Conservation (phyloP, 441 rosid species). For the Brassica hybrid region DNA sequence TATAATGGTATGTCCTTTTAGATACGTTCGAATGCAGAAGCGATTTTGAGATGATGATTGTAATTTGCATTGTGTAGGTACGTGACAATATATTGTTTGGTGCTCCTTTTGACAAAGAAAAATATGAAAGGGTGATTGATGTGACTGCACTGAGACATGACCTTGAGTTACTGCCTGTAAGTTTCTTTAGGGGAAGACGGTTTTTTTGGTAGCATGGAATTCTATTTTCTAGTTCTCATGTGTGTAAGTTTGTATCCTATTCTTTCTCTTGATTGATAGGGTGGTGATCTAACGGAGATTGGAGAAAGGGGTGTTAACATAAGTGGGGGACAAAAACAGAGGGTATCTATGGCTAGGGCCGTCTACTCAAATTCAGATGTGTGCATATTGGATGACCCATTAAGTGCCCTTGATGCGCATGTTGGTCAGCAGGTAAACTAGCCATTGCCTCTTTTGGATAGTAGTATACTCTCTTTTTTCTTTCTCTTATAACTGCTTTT, state of each 20-base stretch:
- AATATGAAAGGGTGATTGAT: conserved; percentile 81
- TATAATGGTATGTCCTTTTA: neutral
- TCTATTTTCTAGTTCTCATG: conserved; percentile 12
- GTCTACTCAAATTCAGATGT: conserved; percentile 88
- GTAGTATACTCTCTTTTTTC: no score
- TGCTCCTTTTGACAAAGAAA: conserved; percentile 64
- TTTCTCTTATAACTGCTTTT: neutral
- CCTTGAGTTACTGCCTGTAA: conserved; percentile 90
- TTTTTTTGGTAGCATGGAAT: conserved; percentile 5
- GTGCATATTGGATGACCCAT: conserved; percentile 89
- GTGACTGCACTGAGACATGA: conserved; percentile 89
- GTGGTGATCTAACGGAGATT: conserved; percentile 95
- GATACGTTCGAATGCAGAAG: neutral
- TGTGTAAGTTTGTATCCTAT: conserved; percentile 30
- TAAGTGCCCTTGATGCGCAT: conserved; percentile 96
- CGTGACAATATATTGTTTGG: conserved; percentile 92
- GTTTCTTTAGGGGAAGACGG: conserved; percentile 36
- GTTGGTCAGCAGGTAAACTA: conserved; percentile 98
- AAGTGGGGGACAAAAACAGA: conserved; percentile 98
- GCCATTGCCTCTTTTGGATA: no score
- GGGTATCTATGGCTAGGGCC: conserved; percentile 98
- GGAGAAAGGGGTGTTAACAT: conserved; percentile 98
- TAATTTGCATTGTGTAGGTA: conserved; percentile 56
- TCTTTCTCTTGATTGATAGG: conserved; percentile 60
- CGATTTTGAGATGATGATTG: conserved; percentile 27